Percentiles rank a stretch among this genome's conserved stretches.
phyloP scores from a whole-genome alignment of 164 flowering plant genomes.

The Vitis amurensis region DNA sequence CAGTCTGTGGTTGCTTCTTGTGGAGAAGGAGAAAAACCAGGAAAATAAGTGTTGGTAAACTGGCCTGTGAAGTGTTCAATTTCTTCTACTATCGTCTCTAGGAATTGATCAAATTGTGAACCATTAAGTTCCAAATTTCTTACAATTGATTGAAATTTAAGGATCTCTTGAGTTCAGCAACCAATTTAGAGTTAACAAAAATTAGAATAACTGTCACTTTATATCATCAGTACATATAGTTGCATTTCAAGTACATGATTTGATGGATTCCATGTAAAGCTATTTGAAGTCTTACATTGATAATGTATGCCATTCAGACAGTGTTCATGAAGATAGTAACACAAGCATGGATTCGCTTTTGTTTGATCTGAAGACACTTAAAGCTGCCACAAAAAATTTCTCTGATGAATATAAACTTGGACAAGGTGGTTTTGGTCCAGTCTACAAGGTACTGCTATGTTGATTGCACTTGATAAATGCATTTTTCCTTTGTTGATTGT shows the following conservation, averaged over 20 bases:
- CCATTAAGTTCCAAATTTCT: too few relatives aligned
- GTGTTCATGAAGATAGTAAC: constrained; percentile 3
- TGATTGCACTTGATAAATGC: not conserved
- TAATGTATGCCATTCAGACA: not conserved
- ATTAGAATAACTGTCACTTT: too few relatives aligned
- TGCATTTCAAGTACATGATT: too few relatives aligned
- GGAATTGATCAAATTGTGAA: too few relatives aligned
- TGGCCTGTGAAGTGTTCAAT: too few relatives aligned
- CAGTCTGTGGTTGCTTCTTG: constrained; percentile 10
- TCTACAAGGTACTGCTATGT: constrained; percentile 18
- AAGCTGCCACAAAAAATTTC: constrained; percentile 15
- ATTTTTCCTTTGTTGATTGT: not conserved
- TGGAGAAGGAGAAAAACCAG: constrained; percentile 12
- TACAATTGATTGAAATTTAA: too few relatives aligned
- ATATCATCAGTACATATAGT: not conserved
- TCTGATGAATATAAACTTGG: constrained; percentile 19
- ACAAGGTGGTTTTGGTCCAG: constrained; percentile 30
- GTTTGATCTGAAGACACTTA: constrained; percentile 9
- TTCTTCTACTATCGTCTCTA: too few relatives aligned
- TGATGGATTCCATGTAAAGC: too few relatives aligned
- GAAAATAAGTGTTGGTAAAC: constrained; percentile 2
- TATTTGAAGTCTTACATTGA: too few relatives aligned
- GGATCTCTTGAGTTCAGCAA: too few relatives aligned
- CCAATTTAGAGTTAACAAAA: too few relatives aligned
- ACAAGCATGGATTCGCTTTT: constrained; percentile 10